Evolutionary conservation across 2,329 filamentous ascomycete species (phyloP).

Genomic region (Talaromyces amestolkiae): DNA sequence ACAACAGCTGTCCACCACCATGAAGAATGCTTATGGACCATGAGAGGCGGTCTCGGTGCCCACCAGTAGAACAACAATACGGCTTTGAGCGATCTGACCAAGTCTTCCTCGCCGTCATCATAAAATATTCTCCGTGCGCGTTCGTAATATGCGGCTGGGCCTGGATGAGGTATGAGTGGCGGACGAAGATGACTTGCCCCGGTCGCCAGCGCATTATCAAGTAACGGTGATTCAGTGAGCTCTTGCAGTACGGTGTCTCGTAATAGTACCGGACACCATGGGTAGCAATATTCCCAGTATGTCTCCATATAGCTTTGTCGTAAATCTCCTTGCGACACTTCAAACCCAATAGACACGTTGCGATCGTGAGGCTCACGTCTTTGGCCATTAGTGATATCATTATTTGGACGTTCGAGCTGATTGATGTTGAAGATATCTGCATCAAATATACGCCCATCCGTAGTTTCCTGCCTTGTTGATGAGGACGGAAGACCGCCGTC

Average conservation of each 20-base stretch:
- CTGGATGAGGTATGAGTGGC: neutral
- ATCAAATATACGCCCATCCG: neutral
- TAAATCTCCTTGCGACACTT: neutral
- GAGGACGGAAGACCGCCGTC: neutral
- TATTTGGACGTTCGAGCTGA: neutral
- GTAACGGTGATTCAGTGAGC: neutral
- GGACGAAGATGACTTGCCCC: neutral
- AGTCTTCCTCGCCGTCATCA: neutral
- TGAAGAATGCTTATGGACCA: slow-evolving; percentile 3
- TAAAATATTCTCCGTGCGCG: neutral
- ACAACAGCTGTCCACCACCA: neutral
- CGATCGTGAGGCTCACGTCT: neutral
- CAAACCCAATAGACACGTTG: neutral
- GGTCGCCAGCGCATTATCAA: neutral
- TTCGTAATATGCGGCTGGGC: neutral
- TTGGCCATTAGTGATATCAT: neutral
- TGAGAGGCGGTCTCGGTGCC: neutral
- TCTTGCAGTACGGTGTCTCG: neutral
- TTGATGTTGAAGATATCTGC: neutral
- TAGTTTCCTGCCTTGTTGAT: neutral
- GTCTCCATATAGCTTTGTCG: neutral
- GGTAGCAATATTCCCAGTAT: neutral
- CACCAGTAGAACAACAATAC: slow-evolving; percentile 3
- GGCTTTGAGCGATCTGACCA: neutral
- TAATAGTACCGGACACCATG: neutral